Evolutionary conservation across 106 monocot species (phyloP).

Genomic region (Dendrobium catenatum): DNA sequence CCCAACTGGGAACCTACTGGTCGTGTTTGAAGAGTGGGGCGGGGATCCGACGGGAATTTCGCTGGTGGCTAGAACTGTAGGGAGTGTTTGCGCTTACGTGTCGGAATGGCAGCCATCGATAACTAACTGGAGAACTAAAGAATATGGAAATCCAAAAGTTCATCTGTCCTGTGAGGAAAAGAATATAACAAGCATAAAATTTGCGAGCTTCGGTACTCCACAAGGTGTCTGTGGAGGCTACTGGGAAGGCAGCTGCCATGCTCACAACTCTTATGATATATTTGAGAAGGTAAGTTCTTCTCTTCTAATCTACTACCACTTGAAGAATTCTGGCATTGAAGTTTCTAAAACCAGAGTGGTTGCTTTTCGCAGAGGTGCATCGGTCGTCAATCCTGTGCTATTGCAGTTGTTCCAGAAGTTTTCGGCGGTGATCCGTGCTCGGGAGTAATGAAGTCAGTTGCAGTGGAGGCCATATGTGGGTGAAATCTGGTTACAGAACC

Average conservation of each 20-base stretch:
- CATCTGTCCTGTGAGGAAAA: slow-evolving; percentile 58
- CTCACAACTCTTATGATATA: slow-evolving; percentile 76
- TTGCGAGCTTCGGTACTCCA: slow-evolving; percentile 93
- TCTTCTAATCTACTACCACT: neutral
- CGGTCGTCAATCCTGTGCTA: neutral
- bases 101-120: slow-evolving; percentile 82
- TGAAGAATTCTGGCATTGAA: neutral
- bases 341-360: neutral
- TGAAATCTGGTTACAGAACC: neutral
- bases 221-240: slow-evolving; percentile 70
- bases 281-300: slow-evolving; percentile 58
- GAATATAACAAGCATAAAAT: slow-evolving; percentile 65
- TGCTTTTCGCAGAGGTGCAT: neutral
- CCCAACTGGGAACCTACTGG: slow-evolving; percentile 74
- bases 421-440: slow-evolving; percentile 2
- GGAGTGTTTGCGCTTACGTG: slow-evolving; percentile 74
- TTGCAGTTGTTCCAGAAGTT: slow-evolving; percentile 1
- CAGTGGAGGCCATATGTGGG: slow-evolving; percentile 5
- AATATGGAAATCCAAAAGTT: slow-evolving; percentile 44
- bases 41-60: slow-evolving; percentile 73
- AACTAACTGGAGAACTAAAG: slow-evolving; percentile 45
- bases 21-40: slow-evolving; percentile 86
- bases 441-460: slow-evolving; percentile 7
- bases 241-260: slow-evolving; percentile 77
- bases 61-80: slow-evolving; percentile 55